Percentiles rank a stretch among this genome's conserved stretches.
Evolutionary conservation across 2,329 filamentous ascomycete genomes (phyloP).

Genomic region (Grosmannia penicillata): DNA sequence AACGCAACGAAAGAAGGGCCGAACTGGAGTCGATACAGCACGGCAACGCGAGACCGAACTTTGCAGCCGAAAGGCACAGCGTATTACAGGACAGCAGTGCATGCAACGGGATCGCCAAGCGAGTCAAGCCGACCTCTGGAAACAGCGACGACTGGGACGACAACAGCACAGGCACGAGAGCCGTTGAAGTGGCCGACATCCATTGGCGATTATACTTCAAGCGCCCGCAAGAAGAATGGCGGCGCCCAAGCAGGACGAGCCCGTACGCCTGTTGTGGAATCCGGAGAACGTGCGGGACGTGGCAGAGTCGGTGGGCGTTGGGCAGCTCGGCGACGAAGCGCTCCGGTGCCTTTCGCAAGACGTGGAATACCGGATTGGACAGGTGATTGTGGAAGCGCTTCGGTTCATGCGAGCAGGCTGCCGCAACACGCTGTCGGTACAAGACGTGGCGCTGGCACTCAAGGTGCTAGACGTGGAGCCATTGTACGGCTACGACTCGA

Average conservation of each 20-base stretch:
- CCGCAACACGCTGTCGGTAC: slow-evolving; percentile 73
- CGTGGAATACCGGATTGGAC: slow-evolving; percentile 86
- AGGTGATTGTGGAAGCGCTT: slow-evolving; percentile 84
- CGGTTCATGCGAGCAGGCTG: slow-evolving; percentile 91
- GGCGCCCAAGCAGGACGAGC: slow-evolving; percentile 1
- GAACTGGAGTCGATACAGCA: no score
- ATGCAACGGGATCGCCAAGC: no score
- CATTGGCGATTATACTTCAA: no score
- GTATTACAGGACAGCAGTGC: no score
- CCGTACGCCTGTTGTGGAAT: slow-evolving; percentile 63
- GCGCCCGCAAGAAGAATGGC: no score
- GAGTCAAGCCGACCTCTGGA: no score
- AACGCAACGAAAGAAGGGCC: no score
- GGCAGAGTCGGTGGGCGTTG: slow-evolving; percentile 86
- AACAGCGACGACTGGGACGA: no score
- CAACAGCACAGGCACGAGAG: no score
- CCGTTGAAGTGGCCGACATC: no score
- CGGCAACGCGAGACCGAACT: no score
- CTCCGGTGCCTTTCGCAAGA: slow-evolving; percentile 80
- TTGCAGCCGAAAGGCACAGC: no score
- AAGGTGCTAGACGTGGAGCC: slow-evolving; percentile 84
- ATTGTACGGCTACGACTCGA: slow-evolving; percentile 90
- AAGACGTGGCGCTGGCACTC: slow-evolving; percentile 78
- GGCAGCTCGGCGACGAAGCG: slow-evolving; percentile 67
- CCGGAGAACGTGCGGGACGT: slow-evolving; percentile 91